Conservation (phyloP, 2,329 filamentous ascomycete genomes). For the Xylariaceae sp. region DNA sequence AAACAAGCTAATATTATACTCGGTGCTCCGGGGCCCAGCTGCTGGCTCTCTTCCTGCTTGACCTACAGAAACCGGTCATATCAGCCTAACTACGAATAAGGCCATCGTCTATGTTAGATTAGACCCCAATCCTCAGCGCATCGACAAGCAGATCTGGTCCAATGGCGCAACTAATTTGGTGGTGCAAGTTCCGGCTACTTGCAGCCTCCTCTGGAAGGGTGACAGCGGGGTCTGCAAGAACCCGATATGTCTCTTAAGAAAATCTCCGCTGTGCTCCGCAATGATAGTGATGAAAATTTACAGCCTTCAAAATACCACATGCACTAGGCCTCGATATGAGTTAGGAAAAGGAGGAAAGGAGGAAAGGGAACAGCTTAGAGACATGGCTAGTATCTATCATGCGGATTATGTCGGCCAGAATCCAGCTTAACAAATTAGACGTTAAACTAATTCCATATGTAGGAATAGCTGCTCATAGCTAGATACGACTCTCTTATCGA, state of each 20-base stretch:
- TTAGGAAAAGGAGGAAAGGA: too few relatives aligned
- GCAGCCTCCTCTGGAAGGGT: slow-evolving; percentile 37
- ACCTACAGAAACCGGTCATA: slow-evolving; percentile 2
- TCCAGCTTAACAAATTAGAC: too few relatives aligned
- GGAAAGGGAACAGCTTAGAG: too few relatives aligned
- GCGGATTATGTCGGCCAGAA: too few relatives aligned
- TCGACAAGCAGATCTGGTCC: slow-evolving; percentile 30
- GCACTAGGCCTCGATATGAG: too few relatives aligned
- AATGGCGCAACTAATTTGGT: slow-evolving; percentile 34
- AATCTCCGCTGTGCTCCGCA: slow-evolving; percentile 32
- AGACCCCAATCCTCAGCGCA: slow-evolving; percentile 31
- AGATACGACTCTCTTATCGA: slow-evolving; percentile 29
- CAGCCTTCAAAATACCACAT: too few relatives aligned
- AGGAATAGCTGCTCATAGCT: too few relatives aligned
- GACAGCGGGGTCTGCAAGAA: slow-evolving; percentile 39
- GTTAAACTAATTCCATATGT: too few relatives aligned
- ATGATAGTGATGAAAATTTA: too few relatives aligned
- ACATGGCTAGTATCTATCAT: too few relatives aligned
- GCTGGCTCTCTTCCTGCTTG: slow-evolving; percentile 5
- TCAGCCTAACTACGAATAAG: slow-evolving; percentile 15
- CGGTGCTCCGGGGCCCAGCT: background rate
- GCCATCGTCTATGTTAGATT: slow-evolving; percentile 22
- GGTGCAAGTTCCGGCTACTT: slow-evolving; percentile 34
- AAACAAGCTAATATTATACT: slow-evolving; percentile 15
- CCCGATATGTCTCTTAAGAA: slow-evolving; percentile 26